Base-by-base conservation (phyloP, 192 early-diverging fungal genomes). In the Mortierella alpina region DNA sequence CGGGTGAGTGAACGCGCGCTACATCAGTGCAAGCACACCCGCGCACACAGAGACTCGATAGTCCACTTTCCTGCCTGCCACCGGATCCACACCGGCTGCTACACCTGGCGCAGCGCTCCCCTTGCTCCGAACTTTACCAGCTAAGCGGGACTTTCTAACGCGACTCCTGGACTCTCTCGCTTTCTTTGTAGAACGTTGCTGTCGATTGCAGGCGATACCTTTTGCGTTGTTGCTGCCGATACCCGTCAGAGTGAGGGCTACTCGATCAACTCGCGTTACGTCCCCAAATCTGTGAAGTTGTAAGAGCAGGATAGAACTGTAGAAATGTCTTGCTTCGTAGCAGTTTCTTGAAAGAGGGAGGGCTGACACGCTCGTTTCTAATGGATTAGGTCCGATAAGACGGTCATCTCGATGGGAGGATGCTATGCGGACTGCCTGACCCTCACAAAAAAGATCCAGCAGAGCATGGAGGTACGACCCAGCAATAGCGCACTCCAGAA, bases 141-240 rank as follows among this genome's bases (percentile, higher is more conserved):
- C 10, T 8, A 7, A 56, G 31, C 31, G 42, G n/a, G 14, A 18
- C 12, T 10, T 10, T 42, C 57, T 69, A 39, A 69, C 57, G 48
- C 67, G 67, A 48, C 18, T 48, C 22, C 7, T 63, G 6, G 20
- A 56, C 15, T 40, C 14, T 6, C 40, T 55, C 18, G 3, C 9
- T 20, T 31, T 50, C 44, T 59, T 12, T 39, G 18, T 72, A 75
- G 77, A 46, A 80, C 77, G 64, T 87, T 92, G 64, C 75, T 98
- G 54, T 95, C 95, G 44, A 95, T 99, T 84, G 94, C 96, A n/a
- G 98, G 98, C 22, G 85, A 93, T 39, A 97, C 98, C 87, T 99
- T 93, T 75, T 94, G 93, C 74, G 82, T 99, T 7, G 86, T 99
- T 10, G 98, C 96, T n/a, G 91, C 93, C 8, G 97, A 99, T 84